Evolutionary conservation across 805 yeast genomes (phyloP).

Genomic region (Candida dendrica): DNA sequence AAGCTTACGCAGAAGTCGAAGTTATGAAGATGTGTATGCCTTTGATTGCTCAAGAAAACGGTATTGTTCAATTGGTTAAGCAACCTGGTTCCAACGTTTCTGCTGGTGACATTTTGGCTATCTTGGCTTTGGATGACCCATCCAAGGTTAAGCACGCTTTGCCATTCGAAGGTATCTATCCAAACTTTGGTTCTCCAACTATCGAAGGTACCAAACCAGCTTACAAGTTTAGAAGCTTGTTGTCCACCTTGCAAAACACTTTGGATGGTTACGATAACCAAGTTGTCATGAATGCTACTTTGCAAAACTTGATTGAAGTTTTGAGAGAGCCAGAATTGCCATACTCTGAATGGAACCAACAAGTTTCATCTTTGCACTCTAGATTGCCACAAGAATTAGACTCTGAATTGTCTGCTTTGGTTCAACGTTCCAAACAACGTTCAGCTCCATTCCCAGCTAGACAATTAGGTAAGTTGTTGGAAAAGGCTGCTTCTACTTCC

Average conservation of each 20-base stretch:
- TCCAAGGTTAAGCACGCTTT: conserved; percentile 94
- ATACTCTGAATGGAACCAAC: conserved; percentile 83
- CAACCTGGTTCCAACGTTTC: conserved; percentile 97
- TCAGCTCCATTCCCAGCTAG: conserved; percentile 90
- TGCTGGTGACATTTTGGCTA: conserved; percentile 96
- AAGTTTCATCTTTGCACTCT: conserved; percentile 85
- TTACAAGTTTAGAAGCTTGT: conserved; percentile 56
- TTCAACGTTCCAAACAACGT: conserved; percentile 60
- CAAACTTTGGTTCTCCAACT: conserved; percentile 78
- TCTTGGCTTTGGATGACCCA: conserved; percentile 91
- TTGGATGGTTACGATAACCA: conserved; percentile 92
- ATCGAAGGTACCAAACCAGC: conserved; percentile 80
- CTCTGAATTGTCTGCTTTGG: conserved; percentile 50
- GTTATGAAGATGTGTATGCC: conserved; percentile 99
- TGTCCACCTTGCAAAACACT: conserved; percentile 65
- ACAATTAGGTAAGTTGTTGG: conserved; percentile 66
- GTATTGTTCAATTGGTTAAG: conserved; percentile 84
- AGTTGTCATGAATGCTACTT: conserved; percentile 81
- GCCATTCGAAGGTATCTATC: conserved; percentile 91
- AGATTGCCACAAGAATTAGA: conserved; percentile 80
- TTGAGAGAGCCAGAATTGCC: conserved; percentile 81
- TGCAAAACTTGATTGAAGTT: conserved; percentile 63
- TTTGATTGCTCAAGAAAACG: conserved; percentile 85
- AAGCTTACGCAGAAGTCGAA: conserved; percentile 96
- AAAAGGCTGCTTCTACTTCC: conserved; percentile 47